These are phyloP conservation scores for Paecilomyces variotii DNA, from an alignment of 2,329 filamentous ascomycete species.

Conservation along the genomic window DNA sequence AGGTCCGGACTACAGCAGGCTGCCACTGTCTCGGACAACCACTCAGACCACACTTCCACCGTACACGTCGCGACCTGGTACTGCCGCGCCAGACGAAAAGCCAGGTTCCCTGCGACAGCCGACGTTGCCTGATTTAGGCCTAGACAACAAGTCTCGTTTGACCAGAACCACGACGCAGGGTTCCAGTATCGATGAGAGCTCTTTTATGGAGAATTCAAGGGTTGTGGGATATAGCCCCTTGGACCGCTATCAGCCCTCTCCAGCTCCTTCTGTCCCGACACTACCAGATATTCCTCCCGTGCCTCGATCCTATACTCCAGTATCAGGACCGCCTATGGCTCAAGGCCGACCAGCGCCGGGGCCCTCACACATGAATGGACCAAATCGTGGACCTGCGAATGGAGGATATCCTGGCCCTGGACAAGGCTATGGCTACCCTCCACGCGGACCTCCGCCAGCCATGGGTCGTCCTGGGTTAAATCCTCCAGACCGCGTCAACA, in stretches of 20 bases:
- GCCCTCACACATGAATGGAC: constrained; percentile 18
- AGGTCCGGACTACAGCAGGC: constrained; percentile 37
- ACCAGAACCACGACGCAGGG: constrained; percentile 39
- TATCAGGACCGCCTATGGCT: constrained; percentile 13
- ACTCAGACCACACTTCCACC: constrained; percentile 41
- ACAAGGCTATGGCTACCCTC: constrained; percentile 14
- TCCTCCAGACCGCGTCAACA: background rate
- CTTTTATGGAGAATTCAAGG: constrained; percentile 31
- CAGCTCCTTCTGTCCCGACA: constrained; percentile 24
- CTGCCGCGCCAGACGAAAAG: constrained; percentile 35
- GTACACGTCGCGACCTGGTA: constrained; percentile 49
- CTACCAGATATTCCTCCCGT: constrained; percentile 17
- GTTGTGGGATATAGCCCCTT: constrained; percentile 28
- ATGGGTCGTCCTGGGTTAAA: constrained; percentile 8
- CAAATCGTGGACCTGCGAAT: constrained; percentile 8
- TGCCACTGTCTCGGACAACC: constrained; percentile 33
- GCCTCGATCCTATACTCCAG: constrained; percentile 17
- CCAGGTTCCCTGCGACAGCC: constrained; percentile 11
- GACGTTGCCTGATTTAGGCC: constrained; percentile 34
- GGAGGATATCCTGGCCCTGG: constrained; percentile 13
- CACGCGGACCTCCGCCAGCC: constrained; percentile 3
- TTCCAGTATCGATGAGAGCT: constrained; percentile 46
- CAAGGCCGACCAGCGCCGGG: constrained; percentile 17
- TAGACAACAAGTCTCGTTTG: constrained; percentile 34
- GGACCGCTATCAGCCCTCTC: constrained; percentile 17